Base-by-base conservation (phyloP, 225 moss, liverwort and hornwort species). In the Bryum argenteum region DNA sequence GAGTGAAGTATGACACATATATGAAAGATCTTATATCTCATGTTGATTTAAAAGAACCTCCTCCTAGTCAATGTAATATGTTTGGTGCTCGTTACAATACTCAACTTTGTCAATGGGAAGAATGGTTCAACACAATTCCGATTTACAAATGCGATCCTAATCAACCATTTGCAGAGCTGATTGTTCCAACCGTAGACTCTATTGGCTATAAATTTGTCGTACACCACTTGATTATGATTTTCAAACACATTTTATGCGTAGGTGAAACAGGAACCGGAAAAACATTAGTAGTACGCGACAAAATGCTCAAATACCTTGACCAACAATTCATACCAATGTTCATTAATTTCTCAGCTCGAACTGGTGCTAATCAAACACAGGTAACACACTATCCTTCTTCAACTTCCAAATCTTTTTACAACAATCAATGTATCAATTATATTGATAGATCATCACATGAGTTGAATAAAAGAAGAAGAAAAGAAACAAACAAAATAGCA, bases 211-310 rank as follows among this genome's bases (percentile, higher is more conserved):
- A 92, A 68, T 88, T 79, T 66, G 76, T 95, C 16, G 60, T 95
- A 1, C 95, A 95, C 63, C 84, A 89, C 12, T 72, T 95, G 52
- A 71, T 93, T 45, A 85, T 87, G 82, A 83, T 89, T 5, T 83
- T 71, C 23, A 87, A 85, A 66, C 93, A 95, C 65, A 85, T 95
- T 10, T 74, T 95, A 3, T 93, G 93, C 11, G 80, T 95, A 47
- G 95, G 95, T 61, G 89, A 93, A 61, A 95, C 93, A 4, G 93
- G 95, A 0, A 95, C 91, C 22, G 89, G 95, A 13, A 95, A 95
- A 79, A 95, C 95, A 37, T 81, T 95, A 18, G 86, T 92, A 42
- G 75, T 95, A 10, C 81, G 88, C 51, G 93, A 95, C 22, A 95
- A 95, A 47, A 61, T 95, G 69, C 88, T 93, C 2, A 95, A 93